These are phyloP conservation scores for Citrus cavaleriei DNA, from an alignment of 345 rosid genomes.

Conservation along the genomic window DNA sequence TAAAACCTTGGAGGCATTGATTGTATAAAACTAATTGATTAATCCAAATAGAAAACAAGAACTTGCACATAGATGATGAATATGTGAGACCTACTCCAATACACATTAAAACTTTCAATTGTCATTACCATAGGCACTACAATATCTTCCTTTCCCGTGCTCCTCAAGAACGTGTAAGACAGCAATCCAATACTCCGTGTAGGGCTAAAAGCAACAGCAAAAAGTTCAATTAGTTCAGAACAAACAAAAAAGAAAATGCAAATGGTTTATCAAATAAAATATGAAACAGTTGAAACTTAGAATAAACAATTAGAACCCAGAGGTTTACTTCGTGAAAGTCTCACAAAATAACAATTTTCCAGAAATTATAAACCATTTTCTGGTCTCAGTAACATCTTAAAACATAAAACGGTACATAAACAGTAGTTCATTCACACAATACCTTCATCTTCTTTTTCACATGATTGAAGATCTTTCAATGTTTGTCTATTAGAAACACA, in stretches of 20 bases:
- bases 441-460: not conserved
- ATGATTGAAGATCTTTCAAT: not conserved
- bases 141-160: conserved; percentile 90
- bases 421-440: not conserved
- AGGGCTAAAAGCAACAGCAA: conserved; percentile 47
- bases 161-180: conserved; percentile 87
- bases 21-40: not conserved
- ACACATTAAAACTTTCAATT: not conserved
- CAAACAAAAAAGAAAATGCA: not conserved
- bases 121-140: conserved; percentile 90
- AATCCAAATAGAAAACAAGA: not conserved
- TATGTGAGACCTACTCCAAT: not conserved
- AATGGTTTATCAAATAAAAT: not conserved
- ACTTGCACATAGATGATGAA: not conserved
- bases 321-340: not conserved
- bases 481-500: not conserved
- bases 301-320: not conserved
- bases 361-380: not conserved
- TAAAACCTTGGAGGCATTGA: not conserved
- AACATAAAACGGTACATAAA: not conserved
- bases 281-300: not conserved
- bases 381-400: not conserved
- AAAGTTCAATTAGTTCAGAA: conserved; percentile 12
- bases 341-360: not conserved
- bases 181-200: conserved; percentile 91